phyloP scores from a whole-genome alignment of 176 grass and related monocot genomes.

The Panicum miliaceum region DNA sequence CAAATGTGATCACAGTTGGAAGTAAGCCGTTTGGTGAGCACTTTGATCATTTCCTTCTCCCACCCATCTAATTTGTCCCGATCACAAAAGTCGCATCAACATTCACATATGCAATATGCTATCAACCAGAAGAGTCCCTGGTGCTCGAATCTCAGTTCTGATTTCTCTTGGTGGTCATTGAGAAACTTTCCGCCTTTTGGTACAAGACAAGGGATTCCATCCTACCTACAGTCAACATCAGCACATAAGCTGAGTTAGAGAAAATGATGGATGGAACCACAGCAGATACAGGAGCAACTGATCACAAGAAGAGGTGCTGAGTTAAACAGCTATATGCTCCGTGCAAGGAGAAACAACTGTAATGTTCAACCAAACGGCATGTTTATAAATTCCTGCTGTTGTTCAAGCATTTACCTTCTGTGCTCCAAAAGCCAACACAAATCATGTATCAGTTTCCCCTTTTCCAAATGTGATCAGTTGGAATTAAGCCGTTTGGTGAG shows the following conservation, averaged over 20 bases:
- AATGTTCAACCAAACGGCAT: not conserved
- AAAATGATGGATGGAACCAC: not conserved
- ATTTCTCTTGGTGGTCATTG: too few relatives aligned
- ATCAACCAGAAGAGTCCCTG: not conserved
- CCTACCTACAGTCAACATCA: conserved; percentile 49
- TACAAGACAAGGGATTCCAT: conserved; percentile 60
- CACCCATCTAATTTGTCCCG: conserved; percentile 4
- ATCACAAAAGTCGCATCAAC: not conserved
- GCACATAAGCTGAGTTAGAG: conserved; percentile 1
- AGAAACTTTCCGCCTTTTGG: too few relatives aligned
- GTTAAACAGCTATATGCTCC: not conserved
- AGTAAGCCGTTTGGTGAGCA: conserved; percentile 7
- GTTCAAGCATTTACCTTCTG: not conserved
- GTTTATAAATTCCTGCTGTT: not conserved
- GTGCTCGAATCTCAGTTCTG: too few relatives aligned
- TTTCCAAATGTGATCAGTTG: not conserved
- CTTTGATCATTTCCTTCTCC: conserved; percentile 18
- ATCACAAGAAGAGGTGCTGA: not conserved
- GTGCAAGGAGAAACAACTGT: not conserved
- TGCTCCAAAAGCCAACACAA: not conserved
- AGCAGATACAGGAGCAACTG: not conserved
- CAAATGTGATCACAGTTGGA: not conserved
- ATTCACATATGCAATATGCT: not conserved
- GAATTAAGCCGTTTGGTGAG: conserved; percentile 7
- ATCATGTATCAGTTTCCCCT: not conserved